These are phyloP conservation scores for Metarhizium guizhouense DNA, from an alignment of 2,329 filamentous ascomycete species.

Conservation along the genomic window DNA sequence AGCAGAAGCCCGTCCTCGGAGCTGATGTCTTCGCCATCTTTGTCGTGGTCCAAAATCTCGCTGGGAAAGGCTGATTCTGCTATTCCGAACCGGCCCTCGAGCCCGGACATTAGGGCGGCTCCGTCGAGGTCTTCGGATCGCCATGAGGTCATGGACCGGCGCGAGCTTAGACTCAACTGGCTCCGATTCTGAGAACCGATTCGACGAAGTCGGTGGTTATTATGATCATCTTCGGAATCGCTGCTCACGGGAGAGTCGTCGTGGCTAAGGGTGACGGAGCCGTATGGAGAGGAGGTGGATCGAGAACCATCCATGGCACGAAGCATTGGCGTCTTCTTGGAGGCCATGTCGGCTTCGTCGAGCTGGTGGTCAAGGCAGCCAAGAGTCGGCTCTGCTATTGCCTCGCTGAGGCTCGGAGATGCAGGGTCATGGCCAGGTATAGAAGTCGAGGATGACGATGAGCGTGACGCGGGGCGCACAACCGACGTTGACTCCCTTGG, in stretches of 20 bases:
- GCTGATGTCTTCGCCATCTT: slow-evolving; percentile 26
- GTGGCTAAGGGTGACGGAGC: slow-evolving; percentile 27
- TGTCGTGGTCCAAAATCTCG: slow-evolving; percentile 33
- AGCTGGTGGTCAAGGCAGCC: slow-evolving; percentile 8
- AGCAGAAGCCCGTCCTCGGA: slow-evolving; percentile 26
- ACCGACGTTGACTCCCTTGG: not conserved
- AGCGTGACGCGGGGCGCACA: not conserved
- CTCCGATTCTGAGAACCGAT: slow-evolving; percentile 22
- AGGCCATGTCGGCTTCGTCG: slow-evolving; percentile 21
- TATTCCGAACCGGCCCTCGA: slow-evolving; percentile 45
- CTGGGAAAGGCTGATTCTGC: slow-evolving; percentile 37
- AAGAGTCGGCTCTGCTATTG: slow-evolving; percentile 13
- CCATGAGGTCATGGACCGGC: slow-evolving; percentile 21
- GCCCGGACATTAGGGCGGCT: slow-evolving; percentile 40
- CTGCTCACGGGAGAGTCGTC: slow-evolving; percentile 26
- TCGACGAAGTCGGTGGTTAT: slow-evolving; percentile 23
- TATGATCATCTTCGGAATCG: slow-evolving; percentile 21
- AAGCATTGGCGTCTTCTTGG: slow-evolving; percentile 28
- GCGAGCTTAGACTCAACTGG: slow-evolving; percentile 20
- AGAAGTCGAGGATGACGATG: slow-evolving; percentile 7
- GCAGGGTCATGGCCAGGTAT: slow-evolving; percentile 12
- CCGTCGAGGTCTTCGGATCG: slow-evolving; percentile 42
- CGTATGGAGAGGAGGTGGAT: slow-evolving; percentile 25
- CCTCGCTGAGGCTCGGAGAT: slow-evolving; percentile 15
- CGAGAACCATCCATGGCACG: slow-evolving; percentile 17